Evolutionary conservation across 2,329 filamentous ascomycete species (phyloP), one percentile per base, ranked within the genome.

Genomic region (Epichloe typhina): DNA sequence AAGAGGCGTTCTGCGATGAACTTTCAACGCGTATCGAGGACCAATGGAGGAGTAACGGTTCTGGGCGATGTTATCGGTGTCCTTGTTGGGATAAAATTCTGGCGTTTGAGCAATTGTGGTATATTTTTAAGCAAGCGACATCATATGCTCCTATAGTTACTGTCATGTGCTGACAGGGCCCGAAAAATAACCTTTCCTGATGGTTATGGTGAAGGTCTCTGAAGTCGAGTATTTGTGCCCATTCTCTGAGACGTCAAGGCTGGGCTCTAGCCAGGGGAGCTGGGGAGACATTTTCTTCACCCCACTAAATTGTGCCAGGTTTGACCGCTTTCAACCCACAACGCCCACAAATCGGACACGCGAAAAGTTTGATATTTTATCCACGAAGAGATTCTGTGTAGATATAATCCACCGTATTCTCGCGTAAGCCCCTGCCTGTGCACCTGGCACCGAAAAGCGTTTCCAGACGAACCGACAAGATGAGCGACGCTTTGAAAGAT

Each of bases 401-500:
- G 26, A 46, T 46, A 47, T 42, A 57, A 52, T 51, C 56, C 56
- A 53, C 53, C 54, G 58, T 57, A 56, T 56, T 54, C 54, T 57
- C 58, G 55, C 56, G 58, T 53, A 57, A 61, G 52, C 54, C 55
- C 54, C 57, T 50, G 42, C 48, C 53, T 36, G 41, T 47, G 51
- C 47, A 44, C 45, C 9, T 33, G 42, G 38, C 46, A 46, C n/a
- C 31, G 39, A 39, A n/a, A 41, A 49, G 41, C 26, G 38, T 39
- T 26, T 11, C 33, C 33, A 44, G 36, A 51, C 35, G 21, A 48
- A 19, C 60, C 59, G 59, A 58, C 61, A 78, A 65, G 59, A 82
- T 83, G 79, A 76, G 72, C 60, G 79, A 83, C 58, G 64, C 69
- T 61, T 60, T 66, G 55, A 85, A 82, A 73, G 83, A 88, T 68